Conservation (phyloP, 1,284 basidiomycete species). For the Exobasidium cylindrosporum region DNA sequence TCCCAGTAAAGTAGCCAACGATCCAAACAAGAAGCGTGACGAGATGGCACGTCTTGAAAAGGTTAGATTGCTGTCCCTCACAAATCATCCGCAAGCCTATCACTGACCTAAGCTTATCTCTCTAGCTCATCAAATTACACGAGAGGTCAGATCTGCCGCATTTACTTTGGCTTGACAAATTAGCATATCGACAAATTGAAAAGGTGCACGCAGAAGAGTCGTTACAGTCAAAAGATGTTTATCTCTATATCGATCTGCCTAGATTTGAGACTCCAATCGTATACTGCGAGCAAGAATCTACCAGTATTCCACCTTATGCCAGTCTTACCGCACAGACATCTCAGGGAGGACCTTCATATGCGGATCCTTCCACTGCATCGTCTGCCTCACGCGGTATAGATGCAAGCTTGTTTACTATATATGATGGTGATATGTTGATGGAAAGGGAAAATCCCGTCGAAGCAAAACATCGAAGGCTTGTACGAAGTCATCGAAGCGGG, state of each 20-base stretch:
- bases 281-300: constrained; percentile 65
- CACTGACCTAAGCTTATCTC: constrained; percentile 3
- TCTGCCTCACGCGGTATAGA: constrained; percentile 54
- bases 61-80: constrained; percentile 58
- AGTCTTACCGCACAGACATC: not conserved
- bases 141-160: constrained; percentile 89
- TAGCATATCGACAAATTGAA: constrained; percentile 89
- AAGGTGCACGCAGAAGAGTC: constrained; percentile 58
- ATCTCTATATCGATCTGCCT: constrained; percentile 90
- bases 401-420: constrained; percentile 72
- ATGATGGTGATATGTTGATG: constrained; percentile 78
- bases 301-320: not conserved
- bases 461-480: constrained; percentile 89
- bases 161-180: constrained; percentile 90
- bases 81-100: not conserved
- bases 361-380: not conserved
- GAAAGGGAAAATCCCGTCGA: constrained; percentile 88
- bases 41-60: constrained; percentile 94
- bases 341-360: not conserved
- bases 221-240: constrained; percentile 55
- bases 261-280: constrained; percentile 98
- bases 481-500: constrained; percentile 89
- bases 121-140: constrained; percentile 87
- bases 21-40: constrained; percentile 60
- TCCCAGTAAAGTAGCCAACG: constrained; percentile 57